Percentiles rank a stretch among this genome's conserved stretches.
These are phyloP conservation scores for Aspergillus panamensis DNA, from an alignment of 495 filamentous ascomycete species.

Conservation along the genomic window DNA sequence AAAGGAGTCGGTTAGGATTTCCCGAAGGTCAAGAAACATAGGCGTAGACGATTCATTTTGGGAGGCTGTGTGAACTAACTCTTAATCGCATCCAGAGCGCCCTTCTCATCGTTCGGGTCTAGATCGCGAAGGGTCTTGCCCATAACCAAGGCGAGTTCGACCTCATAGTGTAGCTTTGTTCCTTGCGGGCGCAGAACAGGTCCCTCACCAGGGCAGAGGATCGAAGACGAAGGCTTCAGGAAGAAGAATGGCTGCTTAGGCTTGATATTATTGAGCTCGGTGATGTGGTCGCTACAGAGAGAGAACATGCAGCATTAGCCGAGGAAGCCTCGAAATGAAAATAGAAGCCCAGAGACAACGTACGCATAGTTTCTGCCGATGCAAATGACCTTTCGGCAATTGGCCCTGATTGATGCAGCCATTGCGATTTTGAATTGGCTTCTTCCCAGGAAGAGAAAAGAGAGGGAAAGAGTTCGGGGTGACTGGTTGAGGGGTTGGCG, in stretches of 20 bases:
- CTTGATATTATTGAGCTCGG: constrained; percentile 79
- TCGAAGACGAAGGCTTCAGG: constrained; percentile 83
- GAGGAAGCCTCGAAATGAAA: constrained; percentile 1
- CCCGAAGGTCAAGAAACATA: background rate
- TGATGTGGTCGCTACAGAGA: constrained; percentile 75
- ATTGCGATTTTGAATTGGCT: constrained; percentile 19
- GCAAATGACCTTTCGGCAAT: constrained; percentile 87
- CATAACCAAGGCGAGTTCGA: constrained; percentile 87
- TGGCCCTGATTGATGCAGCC: constrained; percentile 43
- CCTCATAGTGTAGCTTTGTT: constrained; percentile 87
- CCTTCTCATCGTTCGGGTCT: constrained; percentile 56
- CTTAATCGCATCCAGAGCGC: constrained; percentile 48
- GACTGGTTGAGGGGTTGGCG: background rate
- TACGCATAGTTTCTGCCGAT: constrained; percentile 98
- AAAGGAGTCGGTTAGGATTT: background rate
- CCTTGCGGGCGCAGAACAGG: constrained; percentile 81
- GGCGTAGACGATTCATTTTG: background rate
- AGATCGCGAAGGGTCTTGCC: constrained; percentile 74
- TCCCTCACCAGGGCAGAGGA: constrained; percentile 72
- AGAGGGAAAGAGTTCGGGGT: background rate
- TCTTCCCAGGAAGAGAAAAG: too few relatives aligned
- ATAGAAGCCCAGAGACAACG: constrained; percentile 30
- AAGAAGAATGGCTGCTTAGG: constrained; percentile 98
- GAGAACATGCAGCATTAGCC: constrained; percentile 8
- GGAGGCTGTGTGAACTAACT: constrained; percentile 28